Evolutionary conservation across 305 asterid species (phyloP).

Genomic region (Solanum hybrid): DNA sequence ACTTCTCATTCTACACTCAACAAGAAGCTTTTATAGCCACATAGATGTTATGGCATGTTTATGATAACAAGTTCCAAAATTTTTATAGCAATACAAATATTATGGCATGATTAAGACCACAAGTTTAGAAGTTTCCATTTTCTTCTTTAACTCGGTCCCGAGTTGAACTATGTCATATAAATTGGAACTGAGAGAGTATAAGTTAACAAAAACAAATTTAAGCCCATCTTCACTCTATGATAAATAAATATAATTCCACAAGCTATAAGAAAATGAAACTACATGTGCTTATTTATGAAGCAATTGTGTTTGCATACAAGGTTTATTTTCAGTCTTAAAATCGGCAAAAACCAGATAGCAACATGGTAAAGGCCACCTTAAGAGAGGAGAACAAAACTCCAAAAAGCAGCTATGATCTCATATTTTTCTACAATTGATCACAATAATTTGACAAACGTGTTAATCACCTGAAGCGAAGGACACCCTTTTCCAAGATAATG

Average conservation of each 20-base stretch:
- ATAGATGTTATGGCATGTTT: not conserved
- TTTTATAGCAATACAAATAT: not conserved
- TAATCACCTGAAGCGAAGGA: constrained; percentile 52
- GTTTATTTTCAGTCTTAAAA: not conserved
- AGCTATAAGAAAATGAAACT: not conserved
- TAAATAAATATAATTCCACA: not conserved
- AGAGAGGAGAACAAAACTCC: not conserved
- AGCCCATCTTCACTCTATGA: not conserved
- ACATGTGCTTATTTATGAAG: not conserved
- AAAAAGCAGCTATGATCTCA: not conserved
- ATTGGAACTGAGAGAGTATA: not conserved
- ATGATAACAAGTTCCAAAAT: not conserved
- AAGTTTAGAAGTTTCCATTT: not conserved
- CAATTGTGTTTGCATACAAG: not conserved
- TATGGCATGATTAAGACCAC: not conserved
- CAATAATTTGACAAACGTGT: not conserved
- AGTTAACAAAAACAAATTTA: not conserved
- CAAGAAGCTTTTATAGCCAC: not conserved
- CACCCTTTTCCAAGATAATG: constrained; percentile 48
- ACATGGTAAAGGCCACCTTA: not conserved
- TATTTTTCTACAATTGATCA: not conserved
- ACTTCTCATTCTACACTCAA: not conserved
- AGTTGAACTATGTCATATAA: not conserved
- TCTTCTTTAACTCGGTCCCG: not conserved
- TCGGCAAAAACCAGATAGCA: not conserved